Base-by-base conservation (phyloP, 2,329 filamentous ascomycete species). In the Colletotrichum sojae region DNA sequence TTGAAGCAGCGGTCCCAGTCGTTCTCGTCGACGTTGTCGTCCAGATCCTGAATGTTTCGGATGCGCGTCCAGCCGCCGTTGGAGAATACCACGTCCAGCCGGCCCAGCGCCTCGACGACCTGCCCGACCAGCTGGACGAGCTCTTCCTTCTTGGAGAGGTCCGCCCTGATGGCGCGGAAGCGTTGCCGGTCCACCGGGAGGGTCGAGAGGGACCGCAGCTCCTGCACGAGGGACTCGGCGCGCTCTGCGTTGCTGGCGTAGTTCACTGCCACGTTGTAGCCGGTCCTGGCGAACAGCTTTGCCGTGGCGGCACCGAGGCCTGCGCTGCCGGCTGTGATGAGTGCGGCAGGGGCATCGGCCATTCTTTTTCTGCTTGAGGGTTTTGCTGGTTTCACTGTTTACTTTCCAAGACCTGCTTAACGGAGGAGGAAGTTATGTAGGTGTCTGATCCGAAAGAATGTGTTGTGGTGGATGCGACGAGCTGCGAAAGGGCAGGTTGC, bases 41-140 rank as follows among this genome's bases (percentile, higher is more conserved):
- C 82, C 27, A 89, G 75, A 72, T 85, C 77, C 8, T 71, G 76
- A 53, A 88, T 80, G 58, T 85, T 77, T 13, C 83, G 78, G 16
- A 85, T 76, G 16, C 74, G 76, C 0, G 86, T 87, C 85, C 86
- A 89, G 3, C 86, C 86, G 8, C 91, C 92, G 78, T 96, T 96
- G 2, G 91, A 92, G 74, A 95, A 88, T 53, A 96, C 83, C 48
- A 94, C 85, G 79, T 96, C 93, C n/a, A 96, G 78, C 1, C 90
- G 89, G 5, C 45, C 92, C 71, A 94, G 84, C n/a, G 79, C 79
- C 27, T 85, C 80, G 55, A 90, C 83, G 1, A 89, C 86, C 52
- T 90, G 85, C 18, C 85, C 79, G 1, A 95, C 88, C 0, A 91
- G 84, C 0, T 83, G 81, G 56, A 83, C 78, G 71, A 92, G 88